A percentile compares a stretch with the other conserved stretches of the same genome.
Conservation (phyloP, 2,329 filamentous ascomycete species). For the Zymoseptoria ardabiliae region DNA sequence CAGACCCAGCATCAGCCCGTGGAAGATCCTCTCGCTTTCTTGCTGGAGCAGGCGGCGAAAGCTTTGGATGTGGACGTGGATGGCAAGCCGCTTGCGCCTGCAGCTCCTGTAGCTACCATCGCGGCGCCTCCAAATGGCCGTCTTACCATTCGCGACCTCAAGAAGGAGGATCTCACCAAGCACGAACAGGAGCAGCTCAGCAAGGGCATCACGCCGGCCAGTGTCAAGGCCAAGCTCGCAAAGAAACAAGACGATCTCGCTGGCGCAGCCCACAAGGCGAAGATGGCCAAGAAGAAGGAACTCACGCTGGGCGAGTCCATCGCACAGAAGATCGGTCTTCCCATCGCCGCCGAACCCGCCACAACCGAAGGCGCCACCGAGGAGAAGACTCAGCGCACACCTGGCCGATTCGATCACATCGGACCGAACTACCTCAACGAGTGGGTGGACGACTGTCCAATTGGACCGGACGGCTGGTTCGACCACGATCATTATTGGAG, state of each 20-base stretch:
- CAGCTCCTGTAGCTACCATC: not conserved
- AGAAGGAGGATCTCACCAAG: conserved; percentile 11
- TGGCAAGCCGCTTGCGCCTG: conserved; percentile 21
- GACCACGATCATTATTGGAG: not conserved
- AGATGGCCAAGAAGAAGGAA: conserved; percentile 14
- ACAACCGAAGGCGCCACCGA: conserved; percentile 2
- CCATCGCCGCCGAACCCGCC: not conserved
- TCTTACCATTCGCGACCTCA: conserved; percentile 12
- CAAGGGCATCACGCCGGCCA: conserved; percentile 6
- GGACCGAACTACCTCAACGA: not conserved
- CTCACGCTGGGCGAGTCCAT: conserved; percentile 26
- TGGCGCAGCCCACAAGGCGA: conserved; percentile 12
- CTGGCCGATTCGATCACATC: conserved; percentile 1
- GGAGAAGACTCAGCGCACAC: conserved; percentile 1
- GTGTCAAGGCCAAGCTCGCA: conserved; percentile 10
- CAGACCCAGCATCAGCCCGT: conserved; percentile 48
- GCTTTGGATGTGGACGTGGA: conserved; percentile 44
- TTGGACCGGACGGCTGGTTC: not conserved
- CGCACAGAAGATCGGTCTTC: conserved; percentile 21
- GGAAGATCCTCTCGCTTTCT: conserved; percentile 50
- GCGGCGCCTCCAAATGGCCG: not conserved
- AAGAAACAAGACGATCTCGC: conserved; percentile 16
- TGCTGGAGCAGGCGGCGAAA: conserved; percentile 45
- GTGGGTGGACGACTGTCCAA: not conserved
- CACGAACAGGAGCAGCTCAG: conserved; percentile 6